Evolutionary conservation across 2,329 filamentous ascomycete species (phyloP).

Genomic region (Thelonectria rubi): DNA sequence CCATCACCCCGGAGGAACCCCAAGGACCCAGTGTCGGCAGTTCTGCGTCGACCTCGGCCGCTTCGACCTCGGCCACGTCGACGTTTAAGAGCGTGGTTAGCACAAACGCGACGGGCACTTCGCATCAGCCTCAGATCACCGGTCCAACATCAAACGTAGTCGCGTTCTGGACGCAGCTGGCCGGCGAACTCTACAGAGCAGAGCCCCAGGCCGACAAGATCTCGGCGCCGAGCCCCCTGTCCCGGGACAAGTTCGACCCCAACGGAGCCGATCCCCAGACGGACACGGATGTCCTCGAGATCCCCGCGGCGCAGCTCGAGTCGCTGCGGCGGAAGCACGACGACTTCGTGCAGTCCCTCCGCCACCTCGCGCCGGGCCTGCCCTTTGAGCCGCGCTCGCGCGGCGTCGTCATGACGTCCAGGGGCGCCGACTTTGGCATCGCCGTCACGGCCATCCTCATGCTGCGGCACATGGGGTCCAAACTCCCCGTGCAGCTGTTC

Average conservation of each 20-base stretch:
- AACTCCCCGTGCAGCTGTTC: constrained; percentile 32
- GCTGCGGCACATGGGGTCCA: constrained; percentile 35
- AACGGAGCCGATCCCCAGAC: constrained; percentile 11
- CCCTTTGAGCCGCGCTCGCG: constrained; percentile 26
- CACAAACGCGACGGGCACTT: neutral
- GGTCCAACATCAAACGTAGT: constrained; percentile 27
- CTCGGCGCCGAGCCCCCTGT: constrained; percentile 18
- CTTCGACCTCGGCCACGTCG: neutral
- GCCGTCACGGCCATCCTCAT: constrained; percentile 36
- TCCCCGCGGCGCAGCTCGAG: constrained; percentile 21
- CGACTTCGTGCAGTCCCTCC: constrained; percentile 24
- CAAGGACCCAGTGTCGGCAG: neutral
- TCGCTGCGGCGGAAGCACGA: constrained; percentile 32
- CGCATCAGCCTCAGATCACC: constrained; percentile 18
- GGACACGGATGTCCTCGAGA: constrained; percentile 28
- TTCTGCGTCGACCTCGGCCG: too few relatives aligned
- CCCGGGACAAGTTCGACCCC: constrained; percentile 32
- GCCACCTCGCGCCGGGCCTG: constrained; percentile 23
- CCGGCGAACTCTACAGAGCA: constrained; percentile 21
- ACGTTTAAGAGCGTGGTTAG: neutral
- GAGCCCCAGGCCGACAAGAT: constrained; percentile 31
- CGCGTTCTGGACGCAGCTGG: constrained; percentile 29
- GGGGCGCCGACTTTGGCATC: constrained; percentile 29
- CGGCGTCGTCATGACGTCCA: constrained; percentile 36
- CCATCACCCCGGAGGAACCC: neutral